A percentile compares a stretch with the other conserved stretches of the same genome.
phyloP scores from a whole-genome alignment of 2,329 filamentous ascomycete species.

The Xylaria digitata region DNA sequence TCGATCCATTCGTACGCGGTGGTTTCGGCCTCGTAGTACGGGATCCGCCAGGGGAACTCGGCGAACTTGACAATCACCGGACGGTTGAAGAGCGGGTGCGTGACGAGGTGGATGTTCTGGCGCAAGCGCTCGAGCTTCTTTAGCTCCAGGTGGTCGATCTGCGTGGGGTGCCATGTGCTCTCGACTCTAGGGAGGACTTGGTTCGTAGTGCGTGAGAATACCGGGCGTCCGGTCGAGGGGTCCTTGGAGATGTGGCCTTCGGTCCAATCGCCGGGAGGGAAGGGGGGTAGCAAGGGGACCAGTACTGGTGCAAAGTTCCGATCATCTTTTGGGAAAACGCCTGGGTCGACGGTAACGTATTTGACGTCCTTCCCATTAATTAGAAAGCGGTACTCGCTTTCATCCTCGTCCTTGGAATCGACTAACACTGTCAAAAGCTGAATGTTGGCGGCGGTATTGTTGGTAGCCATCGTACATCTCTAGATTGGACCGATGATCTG shows the following conservation, averaged over 20 bases:
- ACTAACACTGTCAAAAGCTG: constrained; percentile 15
- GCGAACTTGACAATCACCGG: constrained; percentile 43
- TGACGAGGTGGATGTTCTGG: constrained; percentile 29
- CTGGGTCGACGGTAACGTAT: constrained; percentile 36
- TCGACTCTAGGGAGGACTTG: constrained; percentile 17
- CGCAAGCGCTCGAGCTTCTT: constrained; percentile 8
- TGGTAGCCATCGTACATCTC: no score
- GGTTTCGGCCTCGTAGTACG: constrained; percentile 42
- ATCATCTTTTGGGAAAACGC: constrained; percentile 18
- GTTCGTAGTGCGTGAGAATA: constrained; percentile 22
- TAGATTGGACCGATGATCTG: no score
- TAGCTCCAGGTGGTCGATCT: constrained; percentile 35
- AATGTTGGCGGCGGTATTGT: not conserved
- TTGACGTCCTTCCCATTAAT: constrained; percentile 31
- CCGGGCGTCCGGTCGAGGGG: constrained; percentile 3
- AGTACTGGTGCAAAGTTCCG: constrained; percentile 29
- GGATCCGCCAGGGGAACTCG: constrained; percentile 41
- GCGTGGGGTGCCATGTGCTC: constrained; percentile 33
- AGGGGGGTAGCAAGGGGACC: constrained; percentile 24
- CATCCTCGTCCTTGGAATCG: constrained; percentile 21
- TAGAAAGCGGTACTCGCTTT: constrained; percentile 36
- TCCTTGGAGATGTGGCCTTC: constrained; percentile 34
- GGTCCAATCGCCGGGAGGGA: constrained; percentile 38
- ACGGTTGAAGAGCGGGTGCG: constrained; percentile 28
- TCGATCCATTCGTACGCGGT: constrained; percentile 44